These are phyloP conservation scores for Citrus maxima DNA, from an alignment of 345 rosid genomes.

Conservation along the genomic window DNA sequence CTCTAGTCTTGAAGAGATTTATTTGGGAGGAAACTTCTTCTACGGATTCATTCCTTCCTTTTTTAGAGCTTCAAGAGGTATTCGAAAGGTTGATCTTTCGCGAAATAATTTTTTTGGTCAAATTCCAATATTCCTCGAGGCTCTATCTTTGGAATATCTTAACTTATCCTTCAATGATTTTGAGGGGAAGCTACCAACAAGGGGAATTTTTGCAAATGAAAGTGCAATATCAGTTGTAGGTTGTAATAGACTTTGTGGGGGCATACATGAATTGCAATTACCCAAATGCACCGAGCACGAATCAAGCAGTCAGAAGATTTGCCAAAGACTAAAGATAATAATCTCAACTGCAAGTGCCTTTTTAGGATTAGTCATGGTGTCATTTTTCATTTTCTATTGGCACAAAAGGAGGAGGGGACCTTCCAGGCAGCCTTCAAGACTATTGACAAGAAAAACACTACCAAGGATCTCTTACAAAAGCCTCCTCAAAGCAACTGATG, in stretches of 20 bases:
- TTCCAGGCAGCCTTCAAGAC: not conserved
- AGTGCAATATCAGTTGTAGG: conserved; percentile 10
- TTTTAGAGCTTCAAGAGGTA: not conserved
- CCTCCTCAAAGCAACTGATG: conserved; percentile 8
- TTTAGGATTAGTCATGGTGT: not conserved
- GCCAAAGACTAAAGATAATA: conserved; percentile 1
- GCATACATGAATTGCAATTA: conserved; percentile 6
- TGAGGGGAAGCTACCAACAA: conserved; percentile 18
- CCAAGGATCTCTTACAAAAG: not conserved
- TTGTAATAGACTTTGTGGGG: conserved; percentile 24
- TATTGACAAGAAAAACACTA: not conserved
- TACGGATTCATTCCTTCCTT: conserved; percentile 7
- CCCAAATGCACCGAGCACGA: conserved; percentile 1
- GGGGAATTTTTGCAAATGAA: conserved; percentile 23
- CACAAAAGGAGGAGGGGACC: not conserved
- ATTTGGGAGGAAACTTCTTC: not conserved
- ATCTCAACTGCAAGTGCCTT: not conserved
- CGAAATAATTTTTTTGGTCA: conserved; percentile 8
- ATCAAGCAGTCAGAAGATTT: not conserved
- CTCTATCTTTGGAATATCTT: conserved; percentile 4
- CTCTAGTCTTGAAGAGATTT: not conserved
- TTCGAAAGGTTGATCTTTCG: not conserved
- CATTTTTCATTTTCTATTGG: not conserved
- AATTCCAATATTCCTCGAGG: conserved; percentile 12
- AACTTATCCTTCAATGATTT: conserved; percentile 26